Evolutionary conservation across 306 rosid species (phyloP).

Genomic region (Medicago arabica): DNA sequence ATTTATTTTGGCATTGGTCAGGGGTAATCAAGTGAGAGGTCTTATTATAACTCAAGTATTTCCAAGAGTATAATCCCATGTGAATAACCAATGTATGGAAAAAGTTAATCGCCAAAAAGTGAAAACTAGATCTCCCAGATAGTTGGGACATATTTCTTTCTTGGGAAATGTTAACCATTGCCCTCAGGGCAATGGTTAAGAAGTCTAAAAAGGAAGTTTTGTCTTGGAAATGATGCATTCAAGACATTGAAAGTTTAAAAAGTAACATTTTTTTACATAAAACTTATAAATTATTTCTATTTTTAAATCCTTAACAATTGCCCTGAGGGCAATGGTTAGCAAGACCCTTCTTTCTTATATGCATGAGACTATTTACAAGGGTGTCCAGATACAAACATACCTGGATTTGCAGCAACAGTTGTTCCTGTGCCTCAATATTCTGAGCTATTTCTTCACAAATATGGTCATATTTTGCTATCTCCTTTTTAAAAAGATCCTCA

Average conservation of each 20-base stretch:
- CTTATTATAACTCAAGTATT: conserved; percentile 3
- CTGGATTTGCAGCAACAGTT: conserved; percentile 92
- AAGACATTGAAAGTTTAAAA: too few relatives aligned
- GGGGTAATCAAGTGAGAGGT: conserved; percentile 8
- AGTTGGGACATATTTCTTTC: conserved; percentile 35
- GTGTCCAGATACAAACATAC: conserved; percentile 42
- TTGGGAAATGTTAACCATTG: too few relatives aligned
- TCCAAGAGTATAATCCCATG: conserved; percentile 9
- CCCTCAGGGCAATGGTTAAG: too few relatives aligned
- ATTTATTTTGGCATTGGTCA: neutral
- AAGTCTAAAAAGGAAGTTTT: too few relatives aligned
- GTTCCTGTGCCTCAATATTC: conserved; percentile 95
- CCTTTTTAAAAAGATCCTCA: conserved; percentile 97
- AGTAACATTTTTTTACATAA: too few relatives aligned
- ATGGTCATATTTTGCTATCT: conserved; percentile 87
- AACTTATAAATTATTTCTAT: too few relatives aligned
- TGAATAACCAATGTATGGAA: conserved; percentile 32
- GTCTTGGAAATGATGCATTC: too few relatives aligned
- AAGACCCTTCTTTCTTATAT: conserved; percentile 35
- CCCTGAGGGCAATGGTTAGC: too few relatives aligned
- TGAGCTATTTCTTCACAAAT: conserved; percentile 88
- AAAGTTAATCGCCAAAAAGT: conserved; percentile 9
- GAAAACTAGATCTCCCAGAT: conserved; percentile 4
- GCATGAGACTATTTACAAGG: conserved; percentile 6
- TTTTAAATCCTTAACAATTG: too few relatives aligned